Evolutionary conservation across 345 rosid genomes (phyloP).

Genomic region (Dimocarpus longan): DNA sequence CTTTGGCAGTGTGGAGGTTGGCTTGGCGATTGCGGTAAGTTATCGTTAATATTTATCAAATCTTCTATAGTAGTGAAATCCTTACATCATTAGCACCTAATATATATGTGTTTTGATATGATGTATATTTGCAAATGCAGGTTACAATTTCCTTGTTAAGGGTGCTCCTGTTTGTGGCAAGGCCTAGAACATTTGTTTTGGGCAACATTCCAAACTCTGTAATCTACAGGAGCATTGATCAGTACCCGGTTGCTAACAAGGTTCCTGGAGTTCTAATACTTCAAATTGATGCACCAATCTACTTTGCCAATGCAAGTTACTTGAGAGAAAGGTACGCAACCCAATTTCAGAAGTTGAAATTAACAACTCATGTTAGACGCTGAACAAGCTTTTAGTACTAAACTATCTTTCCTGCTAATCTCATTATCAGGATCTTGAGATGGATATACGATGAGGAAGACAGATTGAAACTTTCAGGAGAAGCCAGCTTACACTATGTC

Average conservation of each 20-base stretch:
- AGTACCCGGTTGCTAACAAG: constrained; percentile 60
- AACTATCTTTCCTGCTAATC: background rate
- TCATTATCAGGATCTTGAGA: constrained; percentile 61
- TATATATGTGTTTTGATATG: background rate
- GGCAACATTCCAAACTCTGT: constrained; percentile 87
- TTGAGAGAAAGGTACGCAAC: constrained; percentile 77
- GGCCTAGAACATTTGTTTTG: constrained; percentile 69
- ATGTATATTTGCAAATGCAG: constrained; percentile 34
- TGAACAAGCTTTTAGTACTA: background rate
- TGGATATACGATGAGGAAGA: constrained; percentile 92
- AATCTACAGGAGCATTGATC: constrained; percentile 76
- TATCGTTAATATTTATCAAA: background rate
- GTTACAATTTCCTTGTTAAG: constrained; percentile 69
- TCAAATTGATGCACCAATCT: constrained; percentile 83
- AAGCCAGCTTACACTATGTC: constrained; percentile 64
- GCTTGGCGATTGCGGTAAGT: constrained; percentile 71
- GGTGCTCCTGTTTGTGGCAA: constrained; percentile 67
- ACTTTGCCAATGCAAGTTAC: constrained; percentile 88
- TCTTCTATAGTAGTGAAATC: background rate
- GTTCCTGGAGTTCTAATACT: constrained; percentile 81
- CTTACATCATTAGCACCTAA: background rate
- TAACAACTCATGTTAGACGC: no score
- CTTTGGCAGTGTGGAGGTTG: constrained; percentile 80
- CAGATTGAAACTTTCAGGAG: constrained; percentile 57
- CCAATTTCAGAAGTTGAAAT: background rate